phyloP scores from a whole-genome alignment of 495 filamentous ascomycete genomes.

The Podospora pseudopauciseta region DNA sequence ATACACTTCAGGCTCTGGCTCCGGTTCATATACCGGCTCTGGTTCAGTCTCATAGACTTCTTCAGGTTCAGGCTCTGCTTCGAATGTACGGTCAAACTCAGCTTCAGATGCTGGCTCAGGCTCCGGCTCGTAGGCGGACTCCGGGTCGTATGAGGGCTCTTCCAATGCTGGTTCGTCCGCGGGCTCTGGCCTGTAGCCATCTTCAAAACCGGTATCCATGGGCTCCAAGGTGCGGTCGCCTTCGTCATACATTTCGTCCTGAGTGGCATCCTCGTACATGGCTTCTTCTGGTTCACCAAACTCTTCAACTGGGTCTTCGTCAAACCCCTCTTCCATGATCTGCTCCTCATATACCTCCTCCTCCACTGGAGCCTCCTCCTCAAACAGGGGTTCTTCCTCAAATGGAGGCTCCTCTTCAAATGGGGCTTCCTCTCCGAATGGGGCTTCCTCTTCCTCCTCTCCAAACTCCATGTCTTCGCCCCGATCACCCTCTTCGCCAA shows the following conservation, averaged over 20 bases:
- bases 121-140: background rate
- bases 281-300: too few relatives aligned
- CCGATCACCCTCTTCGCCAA: background rate
- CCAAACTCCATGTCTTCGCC: background rate
- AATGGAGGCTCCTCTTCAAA: background rate
- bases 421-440: background rate
- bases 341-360: background rate
- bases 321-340: background rate
- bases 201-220: background rate
- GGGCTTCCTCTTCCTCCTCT: background rate
- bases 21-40: background rate
- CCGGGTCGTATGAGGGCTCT: background rate
- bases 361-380: background rate
- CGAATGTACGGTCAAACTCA: background rate
- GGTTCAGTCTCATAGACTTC: background rate
- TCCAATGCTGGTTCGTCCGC: too few relatives aligned
- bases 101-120: background rate
- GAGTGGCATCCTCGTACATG: too few relatives aligned
- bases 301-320: background rate
- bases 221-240: background rate
- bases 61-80: background rate
- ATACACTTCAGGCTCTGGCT: background rate
- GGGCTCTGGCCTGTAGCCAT: background rate
- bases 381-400: background rate
- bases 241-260: background rate